Percentiles rank a stretch among this genome's conserved stretches.
Conservation (phyloP, 108 stramenopile species). For the Aurantiochytrium sp. region DNA sequence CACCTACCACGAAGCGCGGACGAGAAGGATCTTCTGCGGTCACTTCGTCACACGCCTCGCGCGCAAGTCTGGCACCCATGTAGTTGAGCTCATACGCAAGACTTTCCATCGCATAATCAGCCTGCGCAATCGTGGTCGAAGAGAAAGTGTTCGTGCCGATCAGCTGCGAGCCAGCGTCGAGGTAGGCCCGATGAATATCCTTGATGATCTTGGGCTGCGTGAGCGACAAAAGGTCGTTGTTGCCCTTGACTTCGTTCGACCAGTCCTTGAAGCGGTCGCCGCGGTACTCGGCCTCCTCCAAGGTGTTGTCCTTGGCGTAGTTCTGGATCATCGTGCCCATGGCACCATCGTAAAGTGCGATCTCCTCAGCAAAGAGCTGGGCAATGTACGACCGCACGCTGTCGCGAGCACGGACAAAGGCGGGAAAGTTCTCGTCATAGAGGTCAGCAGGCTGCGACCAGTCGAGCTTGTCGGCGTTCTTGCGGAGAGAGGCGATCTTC, state of each 20-base stretch:
- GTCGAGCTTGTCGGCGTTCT: background rate
- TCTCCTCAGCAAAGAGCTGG: slow-evolving; percentile 41
- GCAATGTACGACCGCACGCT: slow-evolving; percentile 31
- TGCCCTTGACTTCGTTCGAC: slow-evolving; percentile 83
- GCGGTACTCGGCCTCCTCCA: slow-evolving; percentile 90
- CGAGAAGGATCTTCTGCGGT: slow-evolving; percentile 82
- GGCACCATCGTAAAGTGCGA: slow-evolving; percentile 92
- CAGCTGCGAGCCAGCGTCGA: slow-evolving; percentile 78
- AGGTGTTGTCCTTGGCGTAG: slow-evolving; percentile 76
- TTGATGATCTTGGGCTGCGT: slow-evolving; percentile 87
- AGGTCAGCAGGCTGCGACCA: background rate
- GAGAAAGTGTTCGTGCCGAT: slow-evolving; percentile 98
- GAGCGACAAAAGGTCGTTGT: slow-evolving; percentile 94
- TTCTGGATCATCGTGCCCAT: slow-evolving; percentile 99
- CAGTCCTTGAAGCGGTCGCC: slow-evolving; percentile 90
- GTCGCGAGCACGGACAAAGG: background rate
- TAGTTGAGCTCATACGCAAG: slow-evolving; percentile 92
- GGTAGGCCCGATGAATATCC: slow-evolving; percentile 83
- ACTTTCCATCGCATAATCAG: slow-evolving; percentile 92
- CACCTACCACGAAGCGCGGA: slow-evolving; percentile 93
- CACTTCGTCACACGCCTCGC: slow-evolving; percentile 89
- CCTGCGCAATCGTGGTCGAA: slow-evolving; percentile 94
- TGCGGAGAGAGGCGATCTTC: background rate
- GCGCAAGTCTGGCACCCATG: slow-evolving; percentile 77
- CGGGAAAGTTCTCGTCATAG: background rate